Percentiles rank a stretch among this genome's conserved stretches.
Conservation (phyloP, 2,329 filamentous ascomycete species). For the Rutstroemia sp. region DNA sequence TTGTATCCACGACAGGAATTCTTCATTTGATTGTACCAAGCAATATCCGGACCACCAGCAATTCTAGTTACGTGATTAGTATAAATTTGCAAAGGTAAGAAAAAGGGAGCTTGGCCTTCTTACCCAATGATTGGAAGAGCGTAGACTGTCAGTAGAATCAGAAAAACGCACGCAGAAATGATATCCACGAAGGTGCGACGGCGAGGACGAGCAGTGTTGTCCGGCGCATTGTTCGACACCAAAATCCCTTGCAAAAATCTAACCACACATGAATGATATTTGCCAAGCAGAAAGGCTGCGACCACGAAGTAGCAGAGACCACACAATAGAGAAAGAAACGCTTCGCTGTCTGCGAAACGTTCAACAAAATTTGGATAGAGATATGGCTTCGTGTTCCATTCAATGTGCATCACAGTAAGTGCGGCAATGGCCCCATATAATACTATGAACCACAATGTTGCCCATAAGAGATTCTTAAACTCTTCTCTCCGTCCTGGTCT, state of each 20-base stretch:
- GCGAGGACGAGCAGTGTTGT: too few relatives aligned
- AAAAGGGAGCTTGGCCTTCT: background rate
- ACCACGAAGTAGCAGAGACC: background rate
- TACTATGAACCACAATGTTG: background rate
- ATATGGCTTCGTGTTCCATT: constrained; percentile 10
- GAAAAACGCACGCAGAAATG: background rate
- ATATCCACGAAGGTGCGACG: background rate
- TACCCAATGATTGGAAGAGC: constrained; percentile 8
- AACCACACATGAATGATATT: too few relatives aligned
- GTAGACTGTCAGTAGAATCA: background rate
- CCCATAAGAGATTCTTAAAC: background rate
- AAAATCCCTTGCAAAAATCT: background rate
- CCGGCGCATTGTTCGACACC: too few relatives aligned
- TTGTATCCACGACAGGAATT: constrained; percentile 18
- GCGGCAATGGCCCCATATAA: background rate
- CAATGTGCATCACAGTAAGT: background rate
- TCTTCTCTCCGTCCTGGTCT: background rate
- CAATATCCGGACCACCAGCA: background rate
- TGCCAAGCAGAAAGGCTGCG: background rate
- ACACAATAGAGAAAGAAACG: accelerated
- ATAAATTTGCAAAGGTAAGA: background rate
- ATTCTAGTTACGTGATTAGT: constrained; percentile 1
- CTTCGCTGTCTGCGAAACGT: background rate
- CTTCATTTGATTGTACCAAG: constrained; percentile 17
- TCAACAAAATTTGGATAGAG: constrained; percentile 1